These are phyloP conservation scores for Aristolochia californica DNA, from an alignment of 164 flowering plant species.

Conservation along the genomic window DNA sequence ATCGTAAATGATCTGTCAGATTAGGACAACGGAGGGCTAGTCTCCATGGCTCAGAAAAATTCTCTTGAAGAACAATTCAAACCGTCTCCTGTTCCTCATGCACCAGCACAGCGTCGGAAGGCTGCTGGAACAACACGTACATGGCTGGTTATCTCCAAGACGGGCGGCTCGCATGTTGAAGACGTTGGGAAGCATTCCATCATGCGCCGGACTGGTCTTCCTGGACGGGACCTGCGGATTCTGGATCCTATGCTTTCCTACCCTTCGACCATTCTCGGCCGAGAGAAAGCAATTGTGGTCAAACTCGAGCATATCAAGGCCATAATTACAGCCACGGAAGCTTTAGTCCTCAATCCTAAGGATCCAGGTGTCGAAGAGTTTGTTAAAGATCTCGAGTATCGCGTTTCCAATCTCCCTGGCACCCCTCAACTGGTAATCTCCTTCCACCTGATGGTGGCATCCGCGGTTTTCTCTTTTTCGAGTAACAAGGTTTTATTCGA, in stretches of 20 bases:
- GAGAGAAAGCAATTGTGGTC: slow-evolving; percentile 32
- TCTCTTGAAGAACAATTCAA: too few species aligned
- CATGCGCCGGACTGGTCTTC: slow-evolving; percentile 28
- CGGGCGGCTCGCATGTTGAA: slow-evolving; percentile 22
- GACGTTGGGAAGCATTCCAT: slow-evolving; percentile 29
- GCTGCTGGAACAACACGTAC: slow-evolving; percentile 11
- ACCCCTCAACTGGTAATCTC: slow-evolving; percentile 7
- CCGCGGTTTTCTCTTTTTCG: too few species aligned
- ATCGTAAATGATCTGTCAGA: too few species aligned
- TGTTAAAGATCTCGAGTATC: slow-evolving; percentile 23
- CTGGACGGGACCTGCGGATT: slow-evolving; percentile 26
- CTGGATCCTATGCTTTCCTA: slow-evolving; percentile 31
- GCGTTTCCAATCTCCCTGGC: slow-evolving; percentile 13
- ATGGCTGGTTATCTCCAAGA: slow-evolving; percentile 33
- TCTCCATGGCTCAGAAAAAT: not conserved
- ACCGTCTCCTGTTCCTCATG: not conserved
- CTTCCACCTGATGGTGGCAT: too few species aligned
- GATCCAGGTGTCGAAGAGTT: slow-evolving; percentile 28
- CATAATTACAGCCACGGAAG: slow-evolving; percentile 33
- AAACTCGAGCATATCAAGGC: slow-evolving; percentile 37
- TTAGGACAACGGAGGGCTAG: too few species aligned
- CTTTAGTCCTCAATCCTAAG: slow-evolving; percentile 20
- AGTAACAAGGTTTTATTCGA: too few species aligned
- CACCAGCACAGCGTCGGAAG: slow-evolving; percentile 13
- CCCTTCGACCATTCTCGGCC: slow-evolving; percentile 27